Conservation (phyloP, 768 basidiomycete species). For the Russula earlei region DNA sequence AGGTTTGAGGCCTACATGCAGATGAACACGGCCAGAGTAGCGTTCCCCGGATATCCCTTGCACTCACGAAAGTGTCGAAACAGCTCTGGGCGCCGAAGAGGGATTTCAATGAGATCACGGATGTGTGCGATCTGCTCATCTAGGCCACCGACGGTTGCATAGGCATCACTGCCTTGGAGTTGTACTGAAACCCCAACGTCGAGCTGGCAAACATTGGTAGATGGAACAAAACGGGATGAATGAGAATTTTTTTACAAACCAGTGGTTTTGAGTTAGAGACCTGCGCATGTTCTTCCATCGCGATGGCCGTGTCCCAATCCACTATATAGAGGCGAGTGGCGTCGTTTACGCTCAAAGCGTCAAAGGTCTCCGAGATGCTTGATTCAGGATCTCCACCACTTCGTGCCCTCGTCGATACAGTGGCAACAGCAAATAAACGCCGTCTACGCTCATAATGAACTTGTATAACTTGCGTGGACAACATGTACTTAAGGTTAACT, state of each 20-base stretch:
- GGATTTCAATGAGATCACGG: slow-evolving; percentile 76
- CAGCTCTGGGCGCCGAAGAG: slow-evolving; percentile 71
- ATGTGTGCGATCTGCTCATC: slow-evolving; percentile 82
- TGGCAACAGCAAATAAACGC: slow-evolving; percentile 48
- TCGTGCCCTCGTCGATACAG: slow-evolving; percentile 31
- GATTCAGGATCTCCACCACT: slow-evolving; percentile 18
- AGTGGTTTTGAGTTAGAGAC: slow-evolving; percentile 19
- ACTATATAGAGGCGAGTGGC: slow-evolving; percentile 45
- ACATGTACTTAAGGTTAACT: slow-evolving; percentile 71
- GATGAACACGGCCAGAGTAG: not conserved
- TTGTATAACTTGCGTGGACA: slow-evolving; percentile 49
- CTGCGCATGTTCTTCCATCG: slow-evolving; percentile 29
- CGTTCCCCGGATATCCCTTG: not conserved
- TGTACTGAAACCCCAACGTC: slow-evolving; percentile 36
- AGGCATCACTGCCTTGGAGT: slow-evolving; percentile 44
- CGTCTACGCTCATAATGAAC: slow-evolving; percentile 51
- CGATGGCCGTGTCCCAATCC: slow-evolving; percentile 59
- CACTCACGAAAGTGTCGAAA: slow-evolving; percentile 60
- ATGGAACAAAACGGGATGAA: not conserved
- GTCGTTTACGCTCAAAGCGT: slow-evolving; percentile 36
- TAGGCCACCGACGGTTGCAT: slow-evolving; percentile 79
- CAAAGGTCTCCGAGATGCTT: slow-evolving; percentile 34
- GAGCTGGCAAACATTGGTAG: not conserved
- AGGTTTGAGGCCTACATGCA: slow-evolving; percentile 72
- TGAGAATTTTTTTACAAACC: slow-evolving; percentile 14